phyloP scores from a whole-genome alignment of 2,329 filamentous ascomycete species.

The Cadophora gregata region DNA sequence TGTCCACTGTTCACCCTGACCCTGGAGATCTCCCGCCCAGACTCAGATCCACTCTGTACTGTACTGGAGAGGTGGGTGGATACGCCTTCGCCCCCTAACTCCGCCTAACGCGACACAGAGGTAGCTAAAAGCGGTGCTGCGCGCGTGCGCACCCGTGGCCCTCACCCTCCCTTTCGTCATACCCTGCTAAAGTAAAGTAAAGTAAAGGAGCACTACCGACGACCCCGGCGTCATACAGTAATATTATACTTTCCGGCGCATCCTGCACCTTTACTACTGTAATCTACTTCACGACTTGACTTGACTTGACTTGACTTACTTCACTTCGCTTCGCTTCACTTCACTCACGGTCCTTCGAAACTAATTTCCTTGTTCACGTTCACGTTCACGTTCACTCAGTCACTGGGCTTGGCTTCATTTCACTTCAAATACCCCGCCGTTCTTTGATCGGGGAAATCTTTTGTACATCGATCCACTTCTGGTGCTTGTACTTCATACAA shows the following conservation, averaged over 20 bases:
- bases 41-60: neutral
- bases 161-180: neutral
- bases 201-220: neutral
- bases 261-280: no score
- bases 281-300: no score
- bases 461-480: neutral
- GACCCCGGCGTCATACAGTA: neutral
- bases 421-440: neutral
- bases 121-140: slow-evolving; percentile 2
- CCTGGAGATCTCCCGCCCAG: slow-evolving; percentile 12
- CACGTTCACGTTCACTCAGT: neutral
- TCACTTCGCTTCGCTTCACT: no score
- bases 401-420: neutral
- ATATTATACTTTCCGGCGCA: slow-evolving; percentile 2
- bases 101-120: neutral
- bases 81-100: neutral
- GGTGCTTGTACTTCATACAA: neutral
- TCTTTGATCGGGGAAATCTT: neutral
- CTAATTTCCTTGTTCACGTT: neutral
- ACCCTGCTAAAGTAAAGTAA: no score
- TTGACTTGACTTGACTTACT: no score
- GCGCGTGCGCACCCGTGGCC: no score
- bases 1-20: neutral
- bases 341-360: no score
- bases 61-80: no score